Evolutionary conservation across 352 stramenopile genomes (phyloP).

Genomic region (Elongisporangium anandrum): DNA sequence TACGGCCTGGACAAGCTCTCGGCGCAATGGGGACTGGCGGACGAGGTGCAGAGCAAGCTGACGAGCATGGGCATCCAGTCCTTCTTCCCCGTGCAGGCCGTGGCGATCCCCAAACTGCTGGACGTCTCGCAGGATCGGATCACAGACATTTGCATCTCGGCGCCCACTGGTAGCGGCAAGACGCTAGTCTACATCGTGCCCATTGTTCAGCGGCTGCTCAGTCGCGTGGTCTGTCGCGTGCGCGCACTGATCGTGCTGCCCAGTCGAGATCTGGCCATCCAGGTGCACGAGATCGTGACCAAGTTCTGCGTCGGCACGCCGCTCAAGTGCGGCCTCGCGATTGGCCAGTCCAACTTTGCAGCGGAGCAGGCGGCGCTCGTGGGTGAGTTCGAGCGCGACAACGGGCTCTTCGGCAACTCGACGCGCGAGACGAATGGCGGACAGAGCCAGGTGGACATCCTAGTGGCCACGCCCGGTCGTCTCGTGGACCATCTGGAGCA

Average conservation of each 20-base stretch:
- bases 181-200: slow-evolving; percentile 96
- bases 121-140: slow-evolving; percentile 71
- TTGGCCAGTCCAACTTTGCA: slow-evolving; percentile 89
- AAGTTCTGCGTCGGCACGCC: slow-evolving; percentile 63
- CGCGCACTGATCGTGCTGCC: slow-evolving; percentile 95
- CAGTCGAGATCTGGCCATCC: slow-evolving; percentile 93
- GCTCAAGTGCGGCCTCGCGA: slow-evolving; percentile 88
- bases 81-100: slow-evolving; percentile 95
- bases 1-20: slow-evolving; percentile 64
- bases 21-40: slow-evolving; percentile 39
- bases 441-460: slow-evolving; percentile 91
- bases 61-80: slow-evolving; percentile 46
- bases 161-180: slow-evolving; percentile 97
- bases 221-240: slow-evolving; percentile 81
- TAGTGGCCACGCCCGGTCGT: slow-evolving; percentile 96
- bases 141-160: slow-evolving; percentile 95
- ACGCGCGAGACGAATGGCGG: slow-evolving; percentile 30
- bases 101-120: slow-evolving; percentile 92
- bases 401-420: slow-evolving; percentile 20
- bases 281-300: slow-evolving; percentile 80
- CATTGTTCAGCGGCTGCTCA: slow-evolving; percentile 89
- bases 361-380: slow-evolving; percentile 76
- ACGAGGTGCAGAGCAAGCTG: slow-evolving; percentile 40
- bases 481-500: slow-evolving; percentile 96
- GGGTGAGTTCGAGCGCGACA: slow-evolving; percentile 30